Percentiles rank a stretch among this genome's conserved stretches.
Evolutionary conservation across 176 grass and related monocot genomes (phyloP).

Genomic region (Phoenix roebelenii): DNA sequence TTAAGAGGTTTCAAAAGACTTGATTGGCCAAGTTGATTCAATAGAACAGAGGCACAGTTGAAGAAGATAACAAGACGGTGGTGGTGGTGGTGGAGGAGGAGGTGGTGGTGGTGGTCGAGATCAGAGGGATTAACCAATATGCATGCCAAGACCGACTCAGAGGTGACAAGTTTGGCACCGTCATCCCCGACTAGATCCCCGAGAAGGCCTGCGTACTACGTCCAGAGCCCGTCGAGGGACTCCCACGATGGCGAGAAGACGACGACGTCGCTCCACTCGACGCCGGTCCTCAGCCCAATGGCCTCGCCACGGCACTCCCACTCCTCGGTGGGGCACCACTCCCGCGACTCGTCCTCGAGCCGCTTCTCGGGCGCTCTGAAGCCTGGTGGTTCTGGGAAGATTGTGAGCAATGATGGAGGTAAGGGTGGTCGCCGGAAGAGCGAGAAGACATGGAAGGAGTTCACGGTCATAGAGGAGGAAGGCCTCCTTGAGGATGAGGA

Average conservation of each 20-base stretch:
- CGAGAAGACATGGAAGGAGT: conserved; percentile 54
- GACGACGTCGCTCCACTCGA: conserved; percentile 65
- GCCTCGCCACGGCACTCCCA: conserved; percentile 68
- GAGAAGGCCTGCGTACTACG: conserved; percentile 52
- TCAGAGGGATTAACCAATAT: conserved; percentile 13
- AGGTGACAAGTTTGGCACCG: conserved; percentile 73
- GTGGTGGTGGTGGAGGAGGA: no score
- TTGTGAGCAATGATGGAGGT: not conserved
- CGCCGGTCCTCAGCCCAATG: conserved; percentile 56
- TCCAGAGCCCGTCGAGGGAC: conserved; percentile 73
- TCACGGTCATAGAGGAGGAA: conserved; percentile 72
- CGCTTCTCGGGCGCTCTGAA: conserved; percentile 47
- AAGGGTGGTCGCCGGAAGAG: not conserved
- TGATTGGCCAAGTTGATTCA: no score
- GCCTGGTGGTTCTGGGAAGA: conserved; percentile 21
- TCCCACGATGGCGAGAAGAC: conserved; percentile 70
- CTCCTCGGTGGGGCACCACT: conserved; percentile 61
- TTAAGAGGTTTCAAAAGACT: no score
- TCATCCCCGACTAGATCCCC: conserved; percentile 64
- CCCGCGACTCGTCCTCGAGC: conserved; percentile 49
- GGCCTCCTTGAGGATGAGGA: conserved; percentile 51
- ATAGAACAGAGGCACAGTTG: no score
- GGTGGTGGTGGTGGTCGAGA: no score
- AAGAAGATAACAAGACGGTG: no score
- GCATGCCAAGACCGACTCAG: conserved; percentile 93